phyloP scores from a whole-genome alignment of 1,139 yeast species.

The Blastobotrys aristatus region DNA sequence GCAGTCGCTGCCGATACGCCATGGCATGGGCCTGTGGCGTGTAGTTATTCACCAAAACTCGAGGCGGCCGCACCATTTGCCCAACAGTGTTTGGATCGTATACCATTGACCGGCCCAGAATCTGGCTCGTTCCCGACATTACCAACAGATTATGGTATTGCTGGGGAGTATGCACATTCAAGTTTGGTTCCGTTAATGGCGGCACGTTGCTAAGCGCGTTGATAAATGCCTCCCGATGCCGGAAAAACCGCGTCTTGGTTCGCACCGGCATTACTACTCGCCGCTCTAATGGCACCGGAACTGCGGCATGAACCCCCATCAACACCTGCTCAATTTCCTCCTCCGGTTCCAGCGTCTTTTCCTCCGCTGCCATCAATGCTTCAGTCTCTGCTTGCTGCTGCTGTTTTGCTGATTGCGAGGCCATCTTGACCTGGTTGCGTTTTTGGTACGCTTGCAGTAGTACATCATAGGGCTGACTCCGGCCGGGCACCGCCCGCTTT shows the following conservation, averaged over 20 bases:
- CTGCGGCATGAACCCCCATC: conserved; percentile 75
- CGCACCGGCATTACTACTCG: conserved; percentile 66
- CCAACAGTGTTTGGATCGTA: conserved; percentile 28
- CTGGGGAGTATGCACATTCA: not conserved
- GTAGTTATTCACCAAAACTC: conserved; percentile 23
- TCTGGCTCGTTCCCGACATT: conserved; percentile 33
- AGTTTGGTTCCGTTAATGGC: conserved; percentile 13
- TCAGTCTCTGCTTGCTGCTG: conserved; percentile 31
- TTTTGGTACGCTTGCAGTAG: conserved; percentile 86
- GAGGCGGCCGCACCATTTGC: conserved; percentile 32
- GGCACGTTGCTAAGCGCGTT: conserved; percentile 30
- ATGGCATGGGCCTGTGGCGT: conserved; percentile 18
- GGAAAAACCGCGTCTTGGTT: conserved; percentile 61
- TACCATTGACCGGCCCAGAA: conserved; percentile 34
- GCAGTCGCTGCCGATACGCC: conserved; percentile 20
- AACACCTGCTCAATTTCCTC: conserved; percentile 89
- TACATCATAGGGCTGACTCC: conserved; percentile 88
- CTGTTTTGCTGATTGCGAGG: conserved; percentile 31
- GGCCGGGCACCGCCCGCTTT: conserved; percentile 85
- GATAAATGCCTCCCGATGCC: conserved; percentile 52
- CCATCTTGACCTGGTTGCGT: conserved; percentile 78
- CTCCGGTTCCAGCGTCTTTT: conserved; percentile 49
- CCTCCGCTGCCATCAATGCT: conserved; percentile 23
- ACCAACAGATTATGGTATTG: conserved; percentile 23
- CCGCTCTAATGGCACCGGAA: conserved; percentile 76